Conservation (phyloP, 1,284 basidiomycete genomes). For the Boletus hoseneyae region DNA sequence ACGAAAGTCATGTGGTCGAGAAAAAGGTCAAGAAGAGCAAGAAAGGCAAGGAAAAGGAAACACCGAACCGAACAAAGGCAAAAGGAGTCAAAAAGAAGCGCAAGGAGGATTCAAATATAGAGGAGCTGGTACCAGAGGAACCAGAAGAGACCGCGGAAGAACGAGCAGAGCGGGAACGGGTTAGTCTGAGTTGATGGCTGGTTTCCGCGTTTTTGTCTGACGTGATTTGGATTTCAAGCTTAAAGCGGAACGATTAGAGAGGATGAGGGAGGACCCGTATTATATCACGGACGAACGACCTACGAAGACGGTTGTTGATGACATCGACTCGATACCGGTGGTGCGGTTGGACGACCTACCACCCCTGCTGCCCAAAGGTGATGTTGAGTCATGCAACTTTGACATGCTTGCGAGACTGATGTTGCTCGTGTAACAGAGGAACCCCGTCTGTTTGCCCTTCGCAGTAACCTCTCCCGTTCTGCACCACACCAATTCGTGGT, state of each 20-base stretch:
- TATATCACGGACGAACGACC: slow-evolving; percentile 72
- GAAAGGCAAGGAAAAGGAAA: slow-evolving; percentile 52
- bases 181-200: slow-evolving; percentile 30
- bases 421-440: slow-evolving; percentile 22
- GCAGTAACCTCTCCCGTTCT: slow-evolving; percentile 32
- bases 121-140: slow-evolving; percentile 26
- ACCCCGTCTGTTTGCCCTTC: slow-evolving; percentile 40
- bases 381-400: slow-evolving; percentile 6
- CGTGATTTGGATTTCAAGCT: slow-evolving; percentile 43
- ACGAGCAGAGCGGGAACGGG: slow-evolving; percentile 54
- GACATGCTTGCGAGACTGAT: slow-evolving; percentile 4
- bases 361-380: slow-evolving; percentile 35
- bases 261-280: slow-evolving; percentile 81
- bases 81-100: slow-evolving; percentile 33
- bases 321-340: slow-evolving; percentile 84
- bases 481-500: slow-evolving; percentile 49
- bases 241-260: slow-evolving; percentile 69
- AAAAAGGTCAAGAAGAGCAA: slow-evolving; percentile 41
- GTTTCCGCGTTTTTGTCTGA: slow-evolving; percentile 2
- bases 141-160: slow-evolving; percentile 57
- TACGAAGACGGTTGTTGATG: slow-evolving; percentile 44
- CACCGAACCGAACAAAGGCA: slow-evolving; percentile 28
- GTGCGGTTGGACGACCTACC: slow-evolving; percentile 74
- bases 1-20: slow-evolving; percentile 28
- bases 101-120: slow-evolving; percentile 34